Percentiles rank a stretch among this genome's conserved stretches.
Conservation (phyloP, 106 monocot species). For the Xerophyta viscosa region DNA sequence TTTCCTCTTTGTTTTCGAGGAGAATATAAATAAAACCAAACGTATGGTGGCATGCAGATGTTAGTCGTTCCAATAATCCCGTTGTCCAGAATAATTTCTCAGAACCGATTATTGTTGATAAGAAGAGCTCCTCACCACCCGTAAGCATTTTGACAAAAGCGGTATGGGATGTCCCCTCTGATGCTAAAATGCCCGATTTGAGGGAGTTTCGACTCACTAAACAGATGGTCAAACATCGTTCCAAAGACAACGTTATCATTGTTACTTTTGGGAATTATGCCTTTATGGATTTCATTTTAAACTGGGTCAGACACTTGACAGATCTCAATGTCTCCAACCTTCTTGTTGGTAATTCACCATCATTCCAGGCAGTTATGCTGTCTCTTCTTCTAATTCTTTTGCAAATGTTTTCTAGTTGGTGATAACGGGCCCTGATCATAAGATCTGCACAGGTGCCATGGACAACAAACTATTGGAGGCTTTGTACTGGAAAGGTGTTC, state of each 20-base stretch:
- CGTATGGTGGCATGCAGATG: too few species aligned
- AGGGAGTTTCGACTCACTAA: slow-evolving; percentile 58
- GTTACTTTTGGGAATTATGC: slow-evolving; percentile 96
- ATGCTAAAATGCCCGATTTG: slow-evolving; percentile 41
- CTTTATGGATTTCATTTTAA: slow-evolving; percentile 88
- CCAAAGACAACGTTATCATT: slow-evolving; percentile 68
- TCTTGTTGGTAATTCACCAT: slow-evolving; percentile 59
- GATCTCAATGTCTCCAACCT: slow-evolving; percentile 77
- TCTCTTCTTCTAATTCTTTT: too few species aligned
- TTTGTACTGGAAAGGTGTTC: slow-evolving; percentile 86
- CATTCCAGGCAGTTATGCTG: neutral
- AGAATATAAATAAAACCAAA: too few species aligned
- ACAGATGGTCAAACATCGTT: slow-evolving; percentile 47
- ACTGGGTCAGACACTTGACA: slow-evolving; percentile 88
- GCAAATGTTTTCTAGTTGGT: too few species aligned
- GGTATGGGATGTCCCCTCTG: slow-evolving; percentile 69
- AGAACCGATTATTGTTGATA: slow-evolving; percentile 5
- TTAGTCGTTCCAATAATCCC: too few species aligned
- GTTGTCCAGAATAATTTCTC: slow-evolving; percentile 1
- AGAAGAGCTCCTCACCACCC: neutral
- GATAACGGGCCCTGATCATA: too few species aligned
- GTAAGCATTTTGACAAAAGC: slow-evolving; percentile 25
- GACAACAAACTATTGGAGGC: slow-evolving; percentile 74
- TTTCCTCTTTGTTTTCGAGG: too few species aligned
- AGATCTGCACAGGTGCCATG: slow-evolving; percentile 73